Percentiles rank a stretch among this genome's conserved stretches.
phyloP scores from a whole-genome alignment of 805 yeast genomes.

The Hemisphaericaspora nanyangensis region DNA sequence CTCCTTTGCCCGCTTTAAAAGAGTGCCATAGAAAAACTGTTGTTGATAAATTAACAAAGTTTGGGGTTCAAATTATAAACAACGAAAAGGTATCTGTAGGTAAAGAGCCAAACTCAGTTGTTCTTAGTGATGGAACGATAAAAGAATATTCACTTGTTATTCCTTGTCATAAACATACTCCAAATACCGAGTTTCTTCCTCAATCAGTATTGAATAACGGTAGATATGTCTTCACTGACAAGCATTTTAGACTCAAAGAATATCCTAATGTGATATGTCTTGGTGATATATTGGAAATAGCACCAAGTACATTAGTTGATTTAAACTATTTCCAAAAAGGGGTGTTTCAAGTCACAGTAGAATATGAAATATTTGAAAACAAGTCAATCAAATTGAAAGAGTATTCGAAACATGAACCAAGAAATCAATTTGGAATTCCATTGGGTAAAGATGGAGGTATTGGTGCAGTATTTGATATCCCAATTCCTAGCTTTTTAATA shows the following conservation, averaged over 20 bases:
- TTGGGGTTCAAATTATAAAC: conserved; percentile 21
- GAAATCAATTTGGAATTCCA: conserved; percentile 23
- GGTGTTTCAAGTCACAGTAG: conserved; percentile 9
- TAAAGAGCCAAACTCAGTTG: conserved; percentile 9
- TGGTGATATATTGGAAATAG: conserved; percentile 30
- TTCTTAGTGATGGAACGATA: conserved; percentile 15
- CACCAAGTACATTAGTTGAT: conserved; percentile 22
- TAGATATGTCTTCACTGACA: conserved; percentile 29
- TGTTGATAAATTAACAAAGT: conserved; percentile 11
- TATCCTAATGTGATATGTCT: conserved; percentile 26
- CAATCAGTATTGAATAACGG: conserved; percentile 15
- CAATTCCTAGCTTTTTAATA: conserved; percentile 27
- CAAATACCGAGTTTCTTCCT: conserved; percentile 32
- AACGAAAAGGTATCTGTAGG: conserved; percentile 7
- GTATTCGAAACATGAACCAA: conserved; percentile 7
- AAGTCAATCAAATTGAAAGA: conserved; percentile 9
- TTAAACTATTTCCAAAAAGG: conserved; percentile 19
- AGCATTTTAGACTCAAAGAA: conserved; percentile 20
- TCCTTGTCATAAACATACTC: conserved; percentile 20
- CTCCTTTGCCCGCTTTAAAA: conserved; percentile 12
- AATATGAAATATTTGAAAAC: conserved; percentile 11
- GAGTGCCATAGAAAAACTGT: conserved; percentile 14
- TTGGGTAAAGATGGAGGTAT: conserved; percentile 35
- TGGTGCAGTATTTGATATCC: conserved; percentile 26
- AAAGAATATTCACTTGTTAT: conserved; percentile 27